Evolutionary conservation across 352 stramenopile species (phyloP).

Genomic region (Globisporangium lucens): DNA sequence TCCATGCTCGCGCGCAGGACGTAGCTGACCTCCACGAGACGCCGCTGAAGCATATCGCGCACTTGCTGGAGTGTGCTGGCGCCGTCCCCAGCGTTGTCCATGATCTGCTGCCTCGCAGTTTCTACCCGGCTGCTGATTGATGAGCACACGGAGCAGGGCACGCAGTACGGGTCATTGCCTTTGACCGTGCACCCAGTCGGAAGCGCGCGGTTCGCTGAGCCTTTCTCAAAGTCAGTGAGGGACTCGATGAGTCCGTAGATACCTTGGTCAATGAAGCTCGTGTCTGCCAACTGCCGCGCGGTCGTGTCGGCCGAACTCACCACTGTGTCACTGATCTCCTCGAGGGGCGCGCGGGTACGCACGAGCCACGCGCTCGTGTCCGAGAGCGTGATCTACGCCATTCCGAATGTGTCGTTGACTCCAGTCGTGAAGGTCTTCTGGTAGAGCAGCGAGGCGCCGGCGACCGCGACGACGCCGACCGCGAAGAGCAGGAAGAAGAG

Average conservation of each 20-base stretch:
- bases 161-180: conserved; percentile 25
- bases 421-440: conserved; percentile 41
- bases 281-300: conserved; percentile 26
- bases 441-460: conserved; percentile 51
- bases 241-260: conserved; percentile 24
- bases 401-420: conserved; percentile 44
- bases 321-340: conserved; percentile 41
- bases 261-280: conserved; percentile 45
- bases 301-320: conserved; percentile 26
- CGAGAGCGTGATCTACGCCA: conserved; percentile 31
- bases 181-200: conserved; percentile 28
- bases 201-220: conserved; percentile 29
- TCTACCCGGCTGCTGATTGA: conserved; percentile 33
- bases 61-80: conserved; percentile 32
- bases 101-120: conserved; percentile 28
- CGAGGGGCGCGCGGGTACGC: conserved; percentile 34
- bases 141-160: conserved; percentile 32
- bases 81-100: conserved; percentile 31
- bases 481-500: conserved; percentile 66
- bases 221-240: conserved; percentile 29
- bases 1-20: conserved; percentile 38
- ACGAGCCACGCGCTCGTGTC: conserved; percentile 41
- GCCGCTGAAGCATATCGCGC: conserved; percentile 26
- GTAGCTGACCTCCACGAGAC: conserved; percentile 36
- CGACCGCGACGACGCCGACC: conserved; percentile 42